A percentile compares a stretch with the other conserved stretches of the same genome.
phyloP scores from a whole-genome alignment of 805 yeast genomes.

The Schizosaccharomyces lindneri region DNA sequence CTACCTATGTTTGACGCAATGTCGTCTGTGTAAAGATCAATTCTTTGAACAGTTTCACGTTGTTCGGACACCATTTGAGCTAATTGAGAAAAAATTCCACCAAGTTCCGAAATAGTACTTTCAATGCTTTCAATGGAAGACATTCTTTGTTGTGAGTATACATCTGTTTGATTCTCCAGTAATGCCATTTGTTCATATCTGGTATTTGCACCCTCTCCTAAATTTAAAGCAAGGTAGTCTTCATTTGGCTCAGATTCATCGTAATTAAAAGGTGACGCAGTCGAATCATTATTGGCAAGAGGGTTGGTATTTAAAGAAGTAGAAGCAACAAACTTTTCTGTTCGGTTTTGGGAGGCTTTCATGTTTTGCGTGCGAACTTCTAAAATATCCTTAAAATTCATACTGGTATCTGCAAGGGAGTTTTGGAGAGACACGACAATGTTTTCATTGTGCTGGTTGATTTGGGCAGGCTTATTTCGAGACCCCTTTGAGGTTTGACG shows the following conservation, averaged over 20 bases:
- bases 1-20: conserved; percentile 71
- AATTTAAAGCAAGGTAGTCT: conserved; percentile 10
- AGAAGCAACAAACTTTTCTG: conserved; percentile 55
- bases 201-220: conserved; percentile 15
- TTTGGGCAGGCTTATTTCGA: conserved; percentile 19
- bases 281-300: neutral
- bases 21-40: conserved; percentile 86
- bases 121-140: conserved; percentile 90
- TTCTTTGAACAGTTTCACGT: conserved; percentile 84
- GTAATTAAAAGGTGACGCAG: neutral
- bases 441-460: conserved; percentile 52
- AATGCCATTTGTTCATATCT: conserved; percentile 42
- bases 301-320: conserved; percentile 8
- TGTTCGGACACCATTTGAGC: conserved; percentile 97
- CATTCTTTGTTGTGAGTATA: conserved; percentile 57
- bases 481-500: conserved; percentile 15
- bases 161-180: conserved; percentile 55
- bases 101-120: conserved; percentile 90
- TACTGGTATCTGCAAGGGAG: conserved; percentile 74
- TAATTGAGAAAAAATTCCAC: conserved; percentile 74
- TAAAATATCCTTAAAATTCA: conserved; percentile 72
- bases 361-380: conserved; percentile 68
- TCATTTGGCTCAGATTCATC: neutral
- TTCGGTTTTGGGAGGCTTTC: conserved; percentile 50
- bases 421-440: conserved; percentile 72